Evolutionary conservation across 495 filamentous ascomycete genomes (phyloP).

Genomic region (Aspergillus diversus): DNA sequence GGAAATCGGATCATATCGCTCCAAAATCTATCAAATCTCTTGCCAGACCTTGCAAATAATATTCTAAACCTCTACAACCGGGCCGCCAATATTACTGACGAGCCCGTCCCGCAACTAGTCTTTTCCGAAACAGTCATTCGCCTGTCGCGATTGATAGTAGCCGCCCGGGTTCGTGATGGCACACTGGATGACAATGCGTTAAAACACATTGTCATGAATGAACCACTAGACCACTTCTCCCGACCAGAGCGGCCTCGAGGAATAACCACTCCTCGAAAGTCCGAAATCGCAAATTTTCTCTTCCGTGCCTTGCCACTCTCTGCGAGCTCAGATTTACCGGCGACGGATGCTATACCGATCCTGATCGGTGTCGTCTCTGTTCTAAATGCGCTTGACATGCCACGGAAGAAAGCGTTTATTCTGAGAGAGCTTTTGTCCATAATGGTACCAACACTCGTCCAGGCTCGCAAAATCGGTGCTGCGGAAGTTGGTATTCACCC

Average conservation of each 20-base stretch:
- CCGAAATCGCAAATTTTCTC: slow-evolving; percentile 69
- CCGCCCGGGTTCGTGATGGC: slow-evolving; percentile 70
- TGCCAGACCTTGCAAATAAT: slow-evolving; percentile 78
- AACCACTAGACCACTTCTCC: slow-evolving; percentile 42
- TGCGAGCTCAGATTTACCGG: slow-evolving; percentile 59
- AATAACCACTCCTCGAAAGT: slow-evolving; percentile 49
- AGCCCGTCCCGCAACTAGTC: slow-evolving; percentile 78
- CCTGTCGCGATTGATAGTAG: slow-evolving; percentile 72
- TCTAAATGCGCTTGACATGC: slow-evolving; percentile 71
- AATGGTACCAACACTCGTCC: slow-evolving; percentile 82
- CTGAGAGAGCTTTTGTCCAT: slow-evolving; percentile 81
- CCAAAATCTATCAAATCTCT: slow-evolving; percentile 62
- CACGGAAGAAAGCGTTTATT: slow-evolving; percentile 86
- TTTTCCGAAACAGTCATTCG: slow-evolving; percentile 83
- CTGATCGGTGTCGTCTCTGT: slow-evolving; percentile 86
- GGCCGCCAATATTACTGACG: slow-evolving; percentile 72
- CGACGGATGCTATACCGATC: slow-evolving; percentile 73
- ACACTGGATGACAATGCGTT: slow-evolving; percentile 68
- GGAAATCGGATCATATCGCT: slow-evolving; percentile 60
- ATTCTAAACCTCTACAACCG: slow-evolving; percentile 83
- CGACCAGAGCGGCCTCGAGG: slow-evolving; percentile 49
- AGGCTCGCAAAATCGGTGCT: slow-evolving; percentile 88
- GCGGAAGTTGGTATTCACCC: slow-evolving; percentile 96
- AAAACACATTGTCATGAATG: slow-evolving; percentile 66
- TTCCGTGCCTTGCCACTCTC: slow-evolving; percentile 73